Percentiles rank a stretch among this genome's conserved stretches.
Conservation (phyloP, 768 basidiomycete species). For the Amanita jacksonii region DNA sequence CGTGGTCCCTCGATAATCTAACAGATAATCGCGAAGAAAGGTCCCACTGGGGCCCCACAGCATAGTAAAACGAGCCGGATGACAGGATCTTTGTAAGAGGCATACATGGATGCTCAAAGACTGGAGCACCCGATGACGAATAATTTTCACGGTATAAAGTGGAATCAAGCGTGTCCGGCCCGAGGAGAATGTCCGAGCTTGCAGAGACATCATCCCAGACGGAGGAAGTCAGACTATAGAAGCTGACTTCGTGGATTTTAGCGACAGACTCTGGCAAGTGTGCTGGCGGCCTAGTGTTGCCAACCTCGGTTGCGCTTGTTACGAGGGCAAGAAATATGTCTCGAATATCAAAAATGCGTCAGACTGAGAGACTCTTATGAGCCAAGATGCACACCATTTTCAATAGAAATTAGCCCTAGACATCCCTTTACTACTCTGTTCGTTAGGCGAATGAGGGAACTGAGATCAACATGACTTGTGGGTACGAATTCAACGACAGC, state of each 20-base stretch:
- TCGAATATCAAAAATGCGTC: slow-evolving; percentile 17
- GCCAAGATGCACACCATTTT: slow-evolving; percentile 46
- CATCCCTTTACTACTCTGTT: slow-evolving; percentile 72
- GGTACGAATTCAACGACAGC: slow-evolving; percentile 84
- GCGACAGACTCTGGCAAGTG: slow-evolving; percentile 57
- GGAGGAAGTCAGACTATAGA: slow-evolving; percentile 78
- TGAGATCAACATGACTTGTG: slow-evolving; percentile 60
- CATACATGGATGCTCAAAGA: slow-evolving; percentile 84
- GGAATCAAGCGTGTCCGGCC: slow-evolving; percentile 46
- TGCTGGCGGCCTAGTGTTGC: slow-evolving; percentile 55
- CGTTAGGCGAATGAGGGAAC: slow-evolving; percentile 55
- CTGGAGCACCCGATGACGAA: slow-evolving; percentile 32
- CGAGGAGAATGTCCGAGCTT: slow-evolving; percentile 42
- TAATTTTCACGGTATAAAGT: slow-evolving; percentile 40
- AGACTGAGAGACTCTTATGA: background rate
- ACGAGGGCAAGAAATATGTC: slow-evolving; percentile 85
- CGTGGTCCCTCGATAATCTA: slow-evolving; percentile 47
- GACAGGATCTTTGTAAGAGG: slow-evolving; percentile 87
- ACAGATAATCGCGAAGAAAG: slow-evolving; percentile 74
- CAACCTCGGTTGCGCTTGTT: slow-evolving; percentile 66
- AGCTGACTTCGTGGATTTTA: slow-evolving; percentile 81
- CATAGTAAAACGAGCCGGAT: slow-evolving; percentile 90
- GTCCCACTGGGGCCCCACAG: slow-evolving; percentile 79
- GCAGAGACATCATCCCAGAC: slow-evolving; percentile 72
- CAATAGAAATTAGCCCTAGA: slow-evolving; percentile 69